phyloP scores from a whole-genome alignment of 441 rosid species.

The Pelargonium citronellum region DNA sequence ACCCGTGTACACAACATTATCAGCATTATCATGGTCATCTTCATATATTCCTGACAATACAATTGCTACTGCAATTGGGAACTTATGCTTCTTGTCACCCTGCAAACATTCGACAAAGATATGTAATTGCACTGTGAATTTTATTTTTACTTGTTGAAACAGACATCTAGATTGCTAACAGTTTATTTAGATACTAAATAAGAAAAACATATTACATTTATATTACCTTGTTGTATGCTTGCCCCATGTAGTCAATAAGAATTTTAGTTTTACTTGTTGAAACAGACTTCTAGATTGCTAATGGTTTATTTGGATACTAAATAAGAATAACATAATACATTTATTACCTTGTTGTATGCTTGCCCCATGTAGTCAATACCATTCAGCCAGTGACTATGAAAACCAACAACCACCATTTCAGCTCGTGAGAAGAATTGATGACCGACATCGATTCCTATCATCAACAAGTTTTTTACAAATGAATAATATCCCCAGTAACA shows the following conservation, averaged over 20 bases:
- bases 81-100: conserved; percentile 37
- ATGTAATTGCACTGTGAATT: not conserved
- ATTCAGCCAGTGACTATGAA: conserved; percentile 84
- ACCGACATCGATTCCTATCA: conserved; percentile 69
- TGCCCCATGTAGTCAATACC: conserved; percentile 78
- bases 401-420: conserved; percentile 79
- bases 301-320: no score
- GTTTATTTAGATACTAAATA: no score
- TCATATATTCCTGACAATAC: conserved; percentile 85
- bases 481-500: no score
- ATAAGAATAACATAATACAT: not conserved
- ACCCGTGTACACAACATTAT: conserved; percentile 75
- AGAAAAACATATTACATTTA: no score
- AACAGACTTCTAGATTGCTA: no score
- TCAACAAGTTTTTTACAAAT: not conserved
- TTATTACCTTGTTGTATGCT: conserved; percentile 30
- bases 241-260: no score
- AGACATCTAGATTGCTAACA: no score
- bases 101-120: conserved; percentile 24
- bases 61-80: conserved; percentile 65
- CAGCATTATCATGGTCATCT: conserved; percentile 85
- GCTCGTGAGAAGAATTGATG: conserved; percentile 81
- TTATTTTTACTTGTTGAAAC: no score
- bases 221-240: no score
- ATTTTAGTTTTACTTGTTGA: no score